Evolutionary conservation across 306 rosid genomes (phyloP).

Genomic region (Vicia sativa): DNA sequence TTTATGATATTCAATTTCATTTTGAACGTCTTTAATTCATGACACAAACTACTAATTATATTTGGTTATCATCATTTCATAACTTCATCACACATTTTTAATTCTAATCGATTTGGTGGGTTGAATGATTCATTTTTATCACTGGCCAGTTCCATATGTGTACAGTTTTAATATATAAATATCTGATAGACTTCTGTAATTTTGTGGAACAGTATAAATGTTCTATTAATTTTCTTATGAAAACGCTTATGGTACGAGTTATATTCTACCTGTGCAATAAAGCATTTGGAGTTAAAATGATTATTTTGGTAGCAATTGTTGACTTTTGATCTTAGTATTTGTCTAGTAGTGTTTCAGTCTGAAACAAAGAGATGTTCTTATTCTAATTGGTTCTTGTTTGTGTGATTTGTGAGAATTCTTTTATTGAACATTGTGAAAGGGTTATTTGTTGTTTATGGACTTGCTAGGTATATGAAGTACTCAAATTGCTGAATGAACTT

Average conservation of each 20-base stretch:
- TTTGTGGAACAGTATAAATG: slow-evolving; percentile 1
- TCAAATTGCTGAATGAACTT: slow-evolving; percentile 84
- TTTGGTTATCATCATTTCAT: slow-evolving; percentile 9
- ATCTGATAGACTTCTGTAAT: slow-evolving; percentile 12
- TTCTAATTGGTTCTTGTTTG: slow-evolving; percentile 11
- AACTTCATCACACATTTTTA: not conserved
- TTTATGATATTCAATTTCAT: not conserved
- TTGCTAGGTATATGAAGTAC: slow-evolving; percentile 78
- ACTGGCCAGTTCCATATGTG: slow-evolving; percentile 29
- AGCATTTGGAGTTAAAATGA: slow-evolving; percentile 25
- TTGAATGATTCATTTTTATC: not conserved
- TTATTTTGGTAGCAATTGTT: slow-evolving; percentile 4
- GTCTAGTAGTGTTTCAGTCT: slow-evolving; percentile 15
- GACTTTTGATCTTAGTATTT: slow-evolving; percentile 16
- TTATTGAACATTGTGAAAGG: slow-evolving; percentile 4
- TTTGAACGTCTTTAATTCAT: slow-evolving; percentile 8
- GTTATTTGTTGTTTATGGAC: slow-evolving; percentile 25
- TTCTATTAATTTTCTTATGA: slow-evolving; percentile 10
- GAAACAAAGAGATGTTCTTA: slow-evolving; percentile 3
- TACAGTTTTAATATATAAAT: slow-evolving; percentile 8
- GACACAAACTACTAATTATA: not conserved
- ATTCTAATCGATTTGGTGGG: no score
- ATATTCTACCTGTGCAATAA: slow-evolving; percentile 19
- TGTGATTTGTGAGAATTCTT: slow-evolving; percentile 20
- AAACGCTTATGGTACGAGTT: slow-evolving; percentile 13